Evolutionary conservation across 495 filamentous ascomycete species (phyloP), one percentile per base, ranked within the genome.

Genomic region (Aspergillus diversus): DNA sequence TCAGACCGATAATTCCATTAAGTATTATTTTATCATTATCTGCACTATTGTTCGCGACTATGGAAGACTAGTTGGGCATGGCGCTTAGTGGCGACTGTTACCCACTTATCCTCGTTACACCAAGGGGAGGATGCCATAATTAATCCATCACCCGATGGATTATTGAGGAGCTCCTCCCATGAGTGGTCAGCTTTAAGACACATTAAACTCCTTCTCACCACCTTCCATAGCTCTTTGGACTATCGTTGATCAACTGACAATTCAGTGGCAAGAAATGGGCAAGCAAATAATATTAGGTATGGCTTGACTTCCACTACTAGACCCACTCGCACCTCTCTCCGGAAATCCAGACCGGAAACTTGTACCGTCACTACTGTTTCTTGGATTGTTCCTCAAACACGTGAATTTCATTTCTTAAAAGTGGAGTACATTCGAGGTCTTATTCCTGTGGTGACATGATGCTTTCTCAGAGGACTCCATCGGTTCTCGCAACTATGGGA

Each of bases 261-360:
- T 27, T 27, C 2, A 27, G 21, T 27, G 21, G 21, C 21, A 27
- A 27, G 21, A 27, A 27, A 27, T 27, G 21, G 21, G 53, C 4
- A 55, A 35, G 37, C 32, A 39, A 55, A 11, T 39, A n/a, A 16
- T 15, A n/a, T 37, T 27, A n/a, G 21, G 21, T 27, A 27, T 27
- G 21, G 21, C 21, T 27, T 55, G 33, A 17, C 47, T 50, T 50
- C 5, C 47, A 50, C 5, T 27, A 17, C 11, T 4, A 17, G 47
- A 17, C 47, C 47, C 47, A 50, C 47, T 54, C 15, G 32, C 13
- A 34, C 34, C 13, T 50, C 16, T 5, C 47, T 6, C 34, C 32
- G 27, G 27, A 34, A 11, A 39, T 59, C 12, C 56, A 49, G 46
- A 33, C 42, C 46, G 56, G 56, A 53, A 60, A 51, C 57, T 52